These are phyloP conservation scores for Areca catechu DNA, from an alignment of 176 grass and related monocot genomes.

Conservation along the genomic window DNA sequence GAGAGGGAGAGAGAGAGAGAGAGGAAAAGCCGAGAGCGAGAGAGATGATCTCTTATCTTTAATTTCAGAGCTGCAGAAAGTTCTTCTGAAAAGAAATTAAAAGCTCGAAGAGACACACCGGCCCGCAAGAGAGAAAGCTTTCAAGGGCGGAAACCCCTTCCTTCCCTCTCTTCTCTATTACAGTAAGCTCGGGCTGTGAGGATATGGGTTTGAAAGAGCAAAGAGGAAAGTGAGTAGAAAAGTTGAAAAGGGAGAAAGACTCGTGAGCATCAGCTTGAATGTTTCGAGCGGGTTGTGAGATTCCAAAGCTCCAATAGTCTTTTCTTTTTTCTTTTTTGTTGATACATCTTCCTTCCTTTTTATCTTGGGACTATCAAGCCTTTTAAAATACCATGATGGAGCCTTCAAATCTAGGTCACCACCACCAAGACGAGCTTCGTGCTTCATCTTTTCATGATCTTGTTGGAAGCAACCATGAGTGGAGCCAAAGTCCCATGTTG, in stretches of 20 bases:
- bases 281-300: no score
- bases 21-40: not conserved
- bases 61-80: slow-evolving; percentile 20
- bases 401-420: slow-evolving; percentile 32
- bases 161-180: no score
- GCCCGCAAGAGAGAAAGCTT: not conserved
- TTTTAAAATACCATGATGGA: slow-evolving; percentile 31
- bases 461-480: slow-evolving; percentile 15
- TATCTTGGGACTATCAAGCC: slow-evolving; percentile 28
- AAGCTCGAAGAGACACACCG: not conserved
- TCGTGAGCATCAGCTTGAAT: not conserved
- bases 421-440: slow-evolving; percentile 21
- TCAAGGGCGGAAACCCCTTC: not conserved
- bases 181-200: not conserved
- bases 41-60: not conserved
- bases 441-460: slow-evolving; percentile 1
- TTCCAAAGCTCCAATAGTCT: no score
- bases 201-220: not conserved
- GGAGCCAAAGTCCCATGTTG: slow-evolving; percentile 36
- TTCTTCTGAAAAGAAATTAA: slow-evolving; percentile 18
- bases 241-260: not conserved
- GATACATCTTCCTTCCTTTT: not conserved
- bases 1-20: slow-evolving; percentile 13
- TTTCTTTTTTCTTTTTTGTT: not conserved
- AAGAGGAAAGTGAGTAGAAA: slow-evolving; percentile 7